Conservation (phyloP, 2,329 filamentous ascomycete genomes). For the Apiospora kogelbergensis region DNA sequence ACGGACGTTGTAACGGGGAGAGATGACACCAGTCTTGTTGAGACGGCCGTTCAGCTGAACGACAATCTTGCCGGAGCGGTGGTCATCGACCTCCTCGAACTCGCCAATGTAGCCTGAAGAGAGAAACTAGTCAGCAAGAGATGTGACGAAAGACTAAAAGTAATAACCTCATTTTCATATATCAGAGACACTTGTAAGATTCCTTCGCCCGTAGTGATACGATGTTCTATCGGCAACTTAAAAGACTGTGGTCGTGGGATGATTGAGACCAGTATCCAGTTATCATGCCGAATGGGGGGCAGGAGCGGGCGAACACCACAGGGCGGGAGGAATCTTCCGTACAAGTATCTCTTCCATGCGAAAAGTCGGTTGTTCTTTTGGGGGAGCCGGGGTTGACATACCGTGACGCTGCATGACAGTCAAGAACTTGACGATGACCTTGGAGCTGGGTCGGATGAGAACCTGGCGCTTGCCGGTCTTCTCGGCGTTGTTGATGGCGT, state of each 20-base stretch:
- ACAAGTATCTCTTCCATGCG: background rate
- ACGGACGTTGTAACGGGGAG: slow-evolving; percentile 98
- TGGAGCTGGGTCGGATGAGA: slow-evolving; percentile 94
- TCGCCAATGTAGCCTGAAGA: slow-evolving; percentile 92
- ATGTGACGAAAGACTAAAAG: slow-evolving; percentile 97
- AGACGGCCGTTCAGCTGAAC: slow-evolving; percentile 98
- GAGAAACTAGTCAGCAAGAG: slow-evolving; percentile 48
- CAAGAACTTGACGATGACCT: slow-evolving; percentile 99
- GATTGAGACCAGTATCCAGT: slow-evolving; percentile 95
- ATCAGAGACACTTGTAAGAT: slow-evolving; percentile 95
- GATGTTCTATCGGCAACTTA: slow-evolving; percentile 99
- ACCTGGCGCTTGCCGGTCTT: slow-evolving; percentile 99
- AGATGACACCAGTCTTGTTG: slow-evolving; percentile 99
- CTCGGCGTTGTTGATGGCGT: slow-evolving; percentile 99
- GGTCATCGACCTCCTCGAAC: slow-evolving; percentile 99
- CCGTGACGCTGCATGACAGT: slow-evolving; percentile 99
- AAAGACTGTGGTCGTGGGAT: slow-evolving; percentile 92
- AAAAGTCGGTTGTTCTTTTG: background rate
- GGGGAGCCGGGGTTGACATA: slow-evolving; percentile 50
- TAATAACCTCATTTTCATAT: slow-evolving; percentile 70
- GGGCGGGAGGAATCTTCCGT: slow-evolving; percentile 5
- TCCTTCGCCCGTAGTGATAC: slow-evolving; percentile 62
- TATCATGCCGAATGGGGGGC: slow-evolving; percentile 86
- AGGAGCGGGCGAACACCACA: background rate
- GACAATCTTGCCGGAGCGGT: slow-evolving; percentile 99